A percentile compares a stretch with the other conserved stretches of the same genome.
Evolutionary conservation across 176 grass and related monocot species (phyloP).

Genomic region (Melocanna baccifera): DNA sequence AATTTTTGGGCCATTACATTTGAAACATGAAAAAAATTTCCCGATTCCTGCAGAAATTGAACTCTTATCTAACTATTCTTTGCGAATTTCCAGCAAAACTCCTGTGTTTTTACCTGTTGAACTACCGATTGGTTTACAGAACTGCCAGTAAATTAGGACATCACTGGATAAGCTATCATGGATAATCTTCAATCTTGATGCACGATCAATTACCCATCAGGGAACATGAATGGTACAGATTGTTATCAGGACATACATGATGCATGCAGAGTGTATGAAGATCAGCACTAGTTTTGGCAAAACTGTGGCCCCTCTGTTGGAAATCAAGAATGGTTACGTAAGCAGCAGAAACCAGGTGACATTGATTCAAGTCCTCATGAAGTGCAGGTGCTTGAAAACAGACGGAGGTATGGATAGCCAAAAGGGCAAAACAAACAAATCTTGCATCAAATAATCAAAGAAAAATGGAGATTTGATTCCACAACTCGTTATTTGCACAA

Average conservation of each 20-base stretch:
- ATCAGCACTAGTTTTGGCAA: background rate
- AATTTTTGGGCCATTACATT: no score
- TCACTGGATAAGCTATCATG: background rate
- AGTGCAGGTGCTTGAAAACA: background rate
- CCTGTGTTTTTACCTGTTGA: background rate
- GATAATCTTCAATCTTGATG: no score
- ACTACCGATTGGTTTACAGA: background rate
- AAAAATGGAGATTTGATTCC: slow-evolving; percentile 52
- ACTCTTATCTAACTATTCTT: no score
- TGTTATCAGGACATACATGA: background rate
- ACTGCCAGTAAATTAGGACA: background rate
- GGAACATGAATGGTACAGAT: background rate
- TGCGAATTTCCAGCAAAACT: no score
- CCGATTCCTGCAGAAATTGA: no score
- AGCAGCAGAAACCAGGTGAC: background rate
- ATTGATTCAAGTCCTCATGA: background rate
- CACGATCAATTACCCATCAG: background rate
- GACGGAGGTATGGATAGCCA: background rate
- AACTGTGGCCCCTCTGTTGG: background rate
- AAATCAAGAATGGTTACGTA: slow-evolving; percentile 1
- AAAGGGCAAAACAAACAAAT: slow-evolving; percentile 11
- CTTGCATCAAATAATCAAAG: background rate
- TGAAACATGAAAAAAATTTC: no score
- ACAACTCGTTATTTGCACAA: slow-evolving; percentile 56
- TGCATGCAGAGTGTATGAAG: background rate